phyloP scores from a whole-genome alignment of 2,329 filamentous ascomycete genomes.

The Xylaria digitata region DNA sequence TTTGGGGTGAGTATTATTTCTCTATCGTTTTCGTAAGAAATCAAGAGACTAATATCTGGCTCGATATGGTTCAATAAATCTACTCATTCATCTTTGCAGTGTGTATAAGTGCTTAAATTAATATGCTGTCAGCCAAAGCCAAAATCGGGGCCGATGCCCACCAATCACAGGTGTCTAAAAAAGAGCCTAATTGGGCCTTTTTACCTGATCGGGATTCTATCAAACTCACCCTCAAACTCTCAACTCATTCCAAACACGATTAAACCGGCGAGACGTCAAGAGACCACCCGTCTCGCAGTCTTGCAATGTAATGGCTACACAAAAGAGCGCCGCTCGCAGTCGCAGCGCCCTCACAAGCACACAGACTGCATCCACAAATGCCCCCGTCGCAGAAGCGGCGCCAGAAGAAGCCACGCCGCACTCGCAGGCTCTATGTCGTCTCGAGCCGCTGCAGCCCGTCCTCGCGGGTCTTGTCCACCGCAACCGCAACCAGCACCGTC shows the following conservation, averaged over 20 bases:
- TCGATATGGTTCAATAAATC: too few relatives aligned
- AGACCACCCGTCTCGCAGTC: conserved; percentile 4
- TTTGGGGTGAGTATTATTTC: too few relatives aligned
- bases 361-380: background rate
- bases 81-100: too few relatives aligned
- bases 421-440: conserved; percentile 42
- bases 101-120: too few relatives aligned
- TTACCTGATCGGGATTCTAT: background rate
- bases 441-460: conserved; percentile 56
- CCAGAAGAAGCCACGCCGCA: conserved; percentile 26
- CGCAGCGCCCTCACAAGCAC: conserved; percentile 17
- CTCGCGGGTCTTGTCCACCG: conserved; percentile 82
- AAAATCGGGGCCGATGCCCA: background rate
- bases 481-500: conserved; percentile 91
- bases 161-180: conserved; percentile 14
- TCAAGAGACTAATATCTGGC: too few relatives aligned
- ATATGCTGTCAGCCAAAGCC: too few relatives aligned
- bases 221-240: conserved; percentile 1
- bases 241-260: background rate
- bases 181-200: background rate
- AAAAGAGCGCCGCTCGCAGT: conserved; percentile 31
- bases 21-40: too few relatives aligned
- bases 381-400: background rate
- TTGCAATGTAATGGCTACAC: conserved; percentile 36
- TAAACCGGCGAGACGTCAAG: background rate